phyloP scores from a whole-genome alignment of 306 rosid species.

The Begonia masoniana region DNA sequence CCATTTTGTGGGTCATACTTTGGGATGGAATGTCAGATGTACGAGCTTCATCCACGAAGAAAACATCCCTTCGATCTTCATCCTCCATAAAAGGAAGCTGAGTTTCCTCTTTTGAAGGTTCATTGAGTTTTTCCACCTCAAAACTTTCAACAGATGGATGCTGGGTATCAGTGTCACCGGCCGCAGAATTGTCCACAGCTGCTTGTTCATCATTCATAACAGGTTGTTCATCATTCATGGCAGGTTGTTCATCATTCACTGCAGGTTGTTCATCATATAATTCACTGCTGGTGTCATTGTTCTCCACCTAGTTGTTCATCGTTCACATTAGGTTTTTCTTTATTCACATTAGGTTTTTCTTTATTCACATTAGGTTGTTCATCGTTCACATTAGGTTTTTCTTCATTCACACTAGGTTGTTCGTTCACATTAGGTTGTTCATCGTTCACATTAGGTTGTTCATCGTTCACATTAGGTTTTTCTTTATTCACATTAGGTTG shows the following conservation, averaged over 20 bases:
- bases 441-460: constrained; percentile 8
- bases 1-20: constrained; percentile 40
- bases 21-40: constrained; percentile 17
- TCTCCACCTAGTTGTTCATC: background rate
- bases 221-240: too few species aligned
- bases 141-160: constrained; percentile 27
- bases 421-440: background rate
- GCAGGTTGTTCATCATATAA: too few species aligned
- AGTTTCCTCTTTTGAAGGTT: constrained; percentile 27
- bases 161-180: constrained; percentile 10
- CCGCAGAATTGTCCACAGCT: constrained; percentile 16
- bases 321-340: constrained; percentile 13
- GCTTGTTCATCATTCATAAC: too few species aligned
- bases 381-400: constrained; percentile 8
- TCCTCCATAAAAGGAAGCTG: constrained; percentile 21
- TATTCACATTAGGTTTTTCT: constrained; percentile 3
- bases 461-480: constrained; percentile 9
- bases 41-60: constrained; percentile 15
- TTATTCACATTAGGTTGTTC: constrained; percentile 3
- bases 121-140: constrained; percentile 24
- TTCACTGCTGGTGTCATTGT: too few species aligned
- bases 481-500: background rate
- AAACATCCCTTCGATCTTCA: constrained; percentile 28
- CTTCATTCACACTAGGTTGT: constrained; percentile 10
- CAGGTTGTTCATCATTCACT: background rate